Evolutionary conservation across 2,329 filamentous ascomycete species (phyloP), one percentile per base, ranked within the genome.

Genomic region (Aspergillus oerlinghausenensis): DNA sequence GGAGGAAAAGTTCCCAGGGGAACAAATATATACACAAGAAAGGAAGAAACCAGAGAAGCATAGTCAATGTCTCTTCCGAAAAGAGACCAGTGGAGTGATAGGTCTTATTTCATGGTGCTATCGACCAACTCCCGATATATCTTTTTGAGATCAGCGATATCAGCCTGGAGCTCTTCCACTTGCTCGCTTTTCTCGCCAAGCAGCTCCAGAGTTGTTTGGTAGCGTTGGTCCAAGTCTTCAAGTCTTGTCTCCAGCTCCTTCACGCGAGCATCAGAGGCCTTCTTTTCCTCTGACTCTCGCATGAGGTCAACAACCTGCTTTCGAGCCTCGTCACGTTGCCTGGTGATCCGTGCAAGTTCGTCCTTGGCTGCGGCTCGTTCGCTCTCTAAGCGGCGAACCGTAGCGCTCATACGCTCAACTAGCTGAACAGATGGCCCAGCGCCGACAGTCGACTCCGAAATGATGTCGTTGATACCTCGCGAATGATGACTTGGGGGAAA

Each of bases 81-180:
- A 29, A 26, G 48, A 26, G 21, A 21, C 5, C 23, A 57, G 23
- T 43, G 51, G 29, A 54, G 49, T 49, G 43, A 50, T 11, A 26
- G 35, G n/a, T 21, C 59, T 79, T 73, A 89, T 75, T 85, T 88
- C 69, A 92, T 85, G 56, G 90, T 93, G 69, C 87, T 85, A 76
- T 96, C 90, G 50, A 96, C 89, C 72, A 99, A 76, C 70, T 97
- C 93, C 63, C 91, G 85, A 78, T 97, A 97, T 82, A 99, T 96
- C 69, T 87, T 88, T 80, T 99, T 99, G 72, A 99, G 82, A 79
- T 99, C 94, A 63, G 86, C 81, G 53, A 99, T 89, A 79, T 97
- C 94, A 11, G 89, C 88, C 73, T 82, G 86, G 63, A 99, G 78
- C 79, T 99, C 94, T 69, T 96, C 92, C 2, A 96, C 92, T 68